These are phyloP conservation scores for Knoxdaviesia capensis DNA, from an alignment of 2,329 filamentous ascomycete genomes.

Conservation along the genomic window DNA sequence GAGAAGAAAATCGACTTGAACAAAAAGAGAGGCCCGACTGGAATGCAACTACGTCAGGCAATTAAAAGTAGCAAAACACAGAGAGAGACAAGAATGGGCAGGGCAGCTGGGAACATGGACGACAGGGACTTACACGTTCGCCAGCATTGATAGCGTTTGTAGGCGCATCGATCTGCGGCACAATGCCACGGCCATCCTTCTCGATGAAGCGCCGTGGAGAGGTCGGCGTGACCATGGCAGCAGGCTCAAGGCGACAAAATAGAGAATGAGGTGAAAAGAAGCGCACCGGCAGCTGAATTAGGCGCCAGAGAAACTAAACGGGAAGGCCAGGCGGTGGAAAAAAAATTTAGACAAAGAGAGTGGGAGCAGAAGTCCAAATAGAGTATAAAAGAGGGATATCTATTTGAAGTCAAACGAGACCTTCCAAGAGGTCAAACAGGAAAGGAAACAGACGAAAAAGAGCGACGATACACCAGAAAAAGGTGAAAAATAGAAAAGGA, in stretches of 20 bases:
- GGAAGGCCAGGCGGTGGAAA: not conserved
- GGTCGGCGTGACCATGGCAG: constrained; percentile 7
- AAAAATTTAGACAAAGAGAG: not conserved
- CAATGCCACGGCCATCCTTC: constrained; percentile 23
- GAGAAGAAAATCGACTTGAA: no score
- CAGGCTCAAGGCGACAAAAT: not conserved
- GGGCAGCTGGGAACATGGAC: not conserved
- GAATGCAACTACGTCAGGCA: no score
- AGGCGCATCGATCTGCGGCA: constrained; percentile 49
- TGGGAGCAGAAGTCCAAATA: not conserved
- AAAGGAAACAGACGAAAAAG: not conserved
- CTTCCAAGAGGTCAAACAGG: not conserved
- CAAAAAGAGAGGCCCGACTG: no score
- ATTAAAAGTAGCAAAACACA: no score
- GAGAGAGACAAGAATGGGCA: constrained; percentile 1
- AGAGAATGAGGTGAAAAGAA: not conserved
- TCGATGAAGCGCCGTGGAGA: constrained; percentile 16
- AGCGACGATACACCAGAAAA: not conserved
- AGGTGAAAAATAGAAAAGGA: no score
- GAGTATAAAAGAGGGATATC: not conserved
- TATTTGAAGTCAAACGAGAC: not conserved
- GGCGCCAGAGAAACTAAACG: not conserved
- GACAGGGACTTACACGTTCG: constrained; percentile 40
- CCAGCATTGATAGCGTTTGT: constrained; percentile 63
- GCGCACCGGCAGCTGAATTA: not conserved